phyloP scores from a whole-genome alignment of 2,329 filamentous ascomycete species.

The Fusarium siculi region DNA sequence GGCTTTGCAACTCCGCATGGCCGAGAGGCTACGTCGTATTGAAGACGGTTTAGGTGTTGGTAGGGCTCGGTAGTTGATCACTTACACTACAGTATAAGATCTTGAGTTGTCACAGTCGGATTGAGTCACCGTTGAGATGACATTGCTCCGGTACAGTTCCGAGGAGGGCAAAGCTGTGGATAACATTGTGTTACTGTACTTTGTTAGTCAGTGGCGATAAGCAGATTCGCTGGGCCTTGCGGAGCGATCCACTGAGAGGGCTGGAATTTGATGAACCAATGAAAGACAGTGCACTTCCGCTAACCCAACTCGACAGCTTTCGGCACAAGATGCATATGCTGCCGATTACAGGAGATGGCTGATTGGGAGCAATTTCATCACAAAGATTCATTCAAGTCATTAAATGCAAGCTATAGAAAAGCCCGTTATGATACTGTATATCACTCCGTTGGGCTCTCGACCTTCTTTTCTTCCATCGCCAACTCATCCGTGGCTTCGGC shows the following conservation, averaged over 20 bases:
- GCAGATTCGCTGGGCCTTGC: not conserved
- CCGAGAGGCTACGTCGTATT: not conserved
- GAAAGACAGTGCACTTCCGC: not conserved
- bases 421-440: fast-evolving
- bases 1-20: not conserved
- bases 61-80: not conserved
- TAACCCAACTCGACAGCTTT: not conserved
- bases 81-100: not conserved
- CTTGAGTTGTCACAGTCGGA: not conserved
- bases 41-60: not conserved
- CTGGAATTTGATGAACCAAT: not conserved
- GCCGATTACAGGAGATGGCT: not conserved
- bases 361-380: too few species aligned
- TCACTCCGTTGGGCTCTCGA: not conserved
- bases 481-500: constrained; percentile 21
- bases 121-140: fast-evolving
- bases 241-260: not conserved
- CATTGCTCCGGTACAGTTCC: not conserved
- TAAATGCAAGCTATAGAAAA: not conserved
- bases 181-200: not conserved
- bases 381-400: not conserved
- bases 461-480: constrained; percentile 25
- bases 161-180: not conserved
- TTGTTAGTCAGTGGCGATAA: not conserved
- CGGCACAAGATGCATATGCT: fast-evolving